Conservation (phyloP, 768 basidiomycete species). For the Mycena crocata region DNA sequence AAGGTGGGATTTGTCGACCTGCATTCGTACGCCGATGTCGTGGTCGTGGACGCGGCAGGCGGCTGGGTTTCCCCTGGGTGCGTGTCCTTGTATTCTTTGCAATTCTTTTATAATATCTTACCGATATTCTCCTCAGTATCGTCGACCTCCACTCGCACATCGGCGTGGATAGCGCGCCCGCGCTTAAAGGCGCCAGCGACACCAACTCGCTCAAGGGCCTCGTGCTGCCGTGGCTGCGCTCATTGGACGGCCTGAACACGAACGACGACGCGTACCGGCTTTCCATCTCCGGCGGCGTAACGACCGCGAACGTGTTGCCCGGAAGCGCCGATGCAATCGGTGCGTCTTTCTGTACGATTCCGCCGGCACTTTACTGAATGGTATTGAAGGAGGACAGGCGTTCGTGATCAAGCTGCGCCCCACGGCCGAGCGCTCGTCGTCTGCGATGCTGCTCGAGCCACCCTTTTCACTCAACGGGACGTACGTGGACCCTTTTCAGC, state of each 20-base stretch:
- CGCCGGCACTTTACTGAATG: not conserved
- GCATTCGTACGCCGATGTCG: conserved; percentile 35
- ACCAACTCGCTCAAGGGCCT: conserved; percentile 65
- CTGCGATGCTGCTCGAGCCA: conserved; percentile 80
- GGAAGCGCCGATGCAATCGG: conserved; percentile 62
- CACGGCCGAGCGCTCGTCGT: conserved; percentile 75
- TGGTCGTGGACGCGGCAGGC: conserved; percentile 66
- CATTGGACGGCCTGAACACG: conserved; percentile 81
- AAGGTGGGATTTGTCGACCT: conserved; percentile 57
- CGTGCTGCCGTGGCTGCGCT: conserved; percentile 72
- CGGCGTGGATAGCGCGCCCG: conserved; percentile 54
- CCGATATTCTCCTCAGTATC: conserved; percentile 37
- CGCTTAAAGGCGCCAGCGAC: conserved; percentile 58
- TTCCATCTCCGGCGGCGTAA: conserved; percentile 77
- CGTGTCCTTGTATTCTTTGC: conserved; percentile 46
- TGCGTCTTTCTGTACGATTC: not conserved
- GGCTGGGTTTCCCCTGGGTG: conserved; percentile 73
- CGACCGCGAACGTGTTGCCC: conserved; percentile 79
- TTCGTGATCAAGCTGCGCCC: conserved; percentile 81
- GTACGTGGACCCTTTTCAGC: conserved; percentile 39
- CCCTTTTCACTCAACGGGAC: conserved; percentile 65
- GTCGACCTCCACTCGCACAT: conserved; percentile 72
- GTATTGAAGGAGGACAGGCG: conserved; percentile 66
- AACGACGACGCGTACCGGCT: conserved; percentile 73
- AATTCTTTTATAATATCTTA: conserved; percentile 48